Evolutionary conservation across 1,284 basidiomycete genomes (phyloP), one percentile per base, ranked within the genome.

Genomic region (Boletus austroedulis): DNA sequence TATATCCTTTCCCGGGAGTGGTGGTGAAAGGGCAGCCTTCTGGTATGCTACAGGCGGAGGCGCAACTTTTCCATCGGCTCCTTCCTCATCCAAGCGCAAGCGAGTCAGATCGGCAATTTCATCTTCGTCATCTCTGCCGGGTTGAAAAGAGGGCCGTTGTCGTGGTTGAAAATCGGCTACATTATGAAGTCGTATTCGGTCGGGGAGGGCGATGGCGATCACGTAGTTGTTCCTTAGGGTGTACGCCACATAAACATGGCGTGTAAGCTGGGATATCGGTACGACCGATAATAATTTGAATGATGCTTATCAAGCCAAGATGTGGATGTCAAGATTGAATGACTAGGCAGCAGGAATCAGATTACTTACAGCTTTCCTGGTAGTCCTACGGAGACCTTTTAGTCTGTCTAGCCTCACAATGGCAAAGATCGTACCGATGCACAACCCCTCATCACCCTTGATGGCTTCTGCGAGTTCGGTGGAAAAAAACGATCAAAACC

Each of bases 401-500:
- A 65, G 56, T 45, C 11, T 34, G 51, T 50, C n/a, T 55, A 53
- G 26, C 28, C 14, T 19, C 21, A 46, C n/a, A 38, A 48, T 34
- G 21, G 46, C 12, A 38, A n/a, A 12, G 49, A 29, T 76, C 83
- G 54, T 69, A 89, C 87, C 50, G 83, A 83, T 55, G 81, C 79
- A 63, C 82, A 83, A 31, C 86, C 84, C 59, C 83, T 75, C 64
- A 84, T 75, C 23, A 80, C 67, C 46, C 72, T 75, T 56, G 76
- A 78, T 6, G 65, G 62, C 17, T 68, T 68, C 12, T 69, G 66
- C 53, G 75, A 70, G 34, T 73, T 70, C 3, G 79, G 75, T 1
- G 85, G 85, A 64, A 90, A 88, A 68, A 85, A 90, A 10, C 87
- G 79, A 57, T 83, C 73, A 31, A 85, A 72, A 5, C 81, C 80